These are phyloP conservation scores for Cubamyces lactineus DNA, from an alignment of 768 basidiomycete genomes.

Conservation along the genomic window DNA sequence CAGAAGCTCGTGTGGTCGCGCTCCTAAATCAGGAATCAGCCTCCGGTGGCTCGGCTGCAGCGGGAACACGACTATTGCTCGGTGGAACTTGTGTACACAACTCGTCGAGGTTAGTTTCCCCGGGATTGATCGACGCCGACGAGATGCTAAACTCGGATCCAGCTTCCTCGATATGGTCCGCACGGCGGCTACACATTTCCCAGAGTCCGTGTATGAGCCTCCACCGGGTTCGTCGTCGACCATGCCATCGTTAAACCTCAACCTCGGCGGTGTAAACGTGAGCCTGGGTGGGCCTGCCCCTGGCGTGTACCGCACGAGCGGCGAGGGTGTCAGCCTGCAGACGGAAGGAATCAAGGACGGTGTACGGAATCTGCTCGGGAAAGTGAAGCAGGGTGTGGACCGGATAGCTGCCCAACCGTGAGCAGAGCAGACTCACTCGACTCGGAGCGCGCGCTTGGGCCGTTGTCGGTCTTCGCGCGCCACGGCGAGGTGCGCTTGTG, in stretches of 20 bases:
- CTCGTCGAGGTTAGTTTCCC: conserved; percentile 72
- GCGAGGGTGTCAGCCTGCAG: conserved; percentile 68
- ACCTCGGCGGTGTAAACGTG: conserved; percentile 90
- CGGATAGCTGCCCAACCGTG: conserved; percentile 43
- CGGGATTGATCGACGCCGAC: conserved; percentile 9
- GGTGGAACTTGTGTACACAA: conserved; percentile 97
- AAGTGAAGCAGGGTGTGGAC: conserved; percentile 86
- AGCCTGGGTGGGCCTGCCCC: conserved; percentile 88
- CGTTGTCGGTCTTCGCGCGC: conserved; percentile 12
- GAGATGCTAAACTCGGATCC: conserved; percentile 14
- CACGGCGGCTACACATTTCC: conserved; percentile 64
- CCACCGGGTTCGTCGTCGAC: conserved; percentile 74
- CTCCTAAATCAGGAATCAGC: conserved; percentile 82
- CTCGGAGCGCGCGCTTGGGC: conserved; percentile 10
- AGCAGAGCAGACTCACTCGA: not conserved
- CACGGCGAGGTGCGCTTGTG: not conserved
- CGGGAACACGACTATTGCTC: conserved; percentile 78
- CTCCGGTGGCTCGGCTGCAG: conserved; percentile 48
- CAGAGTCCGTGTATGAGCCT: conserved; percentile 69
- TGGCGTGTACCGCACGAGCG: conserved; percentile 83
- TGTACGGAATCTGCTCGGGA: conserved; percentile 83
- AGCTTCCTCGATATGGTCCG: conserved; percentile 92
- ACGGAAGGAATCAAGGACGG: conserved; percentile 91
- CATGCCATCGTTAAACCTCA: conserved; percentile 84
- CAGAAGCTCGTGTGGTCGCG: conserved; percentile 86